These are phyloP conservation scores for Tilletia indica DNA, from an alignment of 1,284 basidiomycete genomes.

Conservation along the genomic window DNA sequence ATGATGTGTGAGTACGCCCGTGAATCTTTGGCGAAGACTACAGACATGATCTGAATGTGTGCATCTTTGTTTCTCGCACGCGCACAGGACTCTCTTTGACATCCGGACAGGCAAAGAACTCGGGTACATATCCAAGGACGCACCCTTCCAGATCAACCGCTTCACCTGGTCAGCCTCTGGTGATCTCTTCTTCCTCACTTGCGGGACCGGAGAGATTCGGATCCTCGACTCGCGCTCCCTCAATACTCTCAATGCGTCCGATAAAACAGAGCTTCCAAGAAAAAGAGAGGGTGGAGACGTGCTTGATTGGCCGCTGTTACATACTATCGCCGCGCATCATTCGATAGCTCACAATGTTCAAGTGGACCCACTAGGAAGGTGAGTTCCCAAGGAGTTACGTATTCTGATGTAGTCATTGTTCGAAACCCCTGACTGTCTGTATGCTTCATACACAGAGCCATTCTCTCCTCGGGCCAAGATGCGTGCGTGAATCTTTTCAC, in stretches of 20 bases:
- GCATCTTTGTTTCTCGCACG: constrained; percentile 16
- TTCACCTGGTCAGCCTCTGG: constrained; percentile 43
- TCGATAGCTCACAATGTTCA: not conserved
- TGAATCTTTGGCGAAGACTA: constrained; percentile 24
- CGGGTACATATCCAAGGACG: constrained; percentile 23
- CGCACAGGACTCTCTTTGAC: not conserved
- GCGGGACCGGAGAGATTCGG: constrained; percentile 38
- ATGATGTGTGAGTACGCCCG: constrained; percentile 41
- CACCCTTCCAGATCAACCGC: constrained; percentile 42
- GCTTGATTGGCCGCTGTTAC: constrained; percentile 9
- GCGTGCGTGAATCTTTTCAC: constrained; percentile 14
- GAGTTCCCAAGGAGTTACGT: not conserved
- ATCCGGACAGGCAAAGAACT: constrained; percentile 19
- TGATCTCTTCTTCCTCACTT: constrained; percentile 38
- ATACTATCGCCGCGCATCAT: constrained; percentile 10
- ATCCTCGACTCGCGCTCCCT: constrained; percentile 21
- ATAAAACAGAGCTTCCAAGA: not conserved
- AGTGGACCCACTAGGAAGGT: constrained; percentile 2
- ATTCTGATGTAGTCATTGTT: not conserved
- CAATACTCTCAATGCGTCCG: not conserved
- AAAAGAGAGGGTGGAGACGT: constrained; percentile 1
- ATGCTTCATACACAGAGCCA: not conserved
- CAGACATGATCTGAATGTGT: not conserved
- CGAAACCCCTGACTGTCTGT: not conserved
- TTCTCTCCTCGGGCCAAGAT: constrained; percentile 5